Conservation (phyloP, 2,329 filamentous ascomycete species). For the Colletotrichum eleusines region DNA sequence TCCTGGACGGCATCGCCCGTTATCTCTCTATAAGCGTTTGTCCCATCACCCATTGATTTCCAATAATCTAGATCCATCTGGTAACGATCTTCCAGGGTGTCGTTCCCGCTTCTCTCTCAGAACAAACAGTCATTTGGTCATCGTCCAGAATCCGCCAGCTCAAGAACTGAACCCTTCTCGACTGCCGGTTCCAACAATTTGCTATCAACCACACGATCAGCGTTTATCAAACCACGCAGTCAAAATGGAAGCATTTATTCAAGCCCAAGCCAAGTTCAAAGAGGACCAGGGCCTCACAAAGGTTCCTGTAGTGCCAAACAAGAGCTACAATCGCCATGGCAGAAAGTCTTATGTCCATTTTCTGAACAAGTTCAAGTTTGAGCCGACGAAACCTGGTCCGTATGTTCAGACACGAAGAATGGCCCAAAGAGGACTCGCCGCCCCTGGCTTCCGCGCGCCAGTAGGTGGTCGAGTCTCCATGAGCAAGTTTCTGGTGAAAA, state of each 20-base stretch:
- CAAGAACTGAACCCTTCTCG: background rate
- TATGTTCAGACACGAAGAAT: slow-evolving; percentile 37
- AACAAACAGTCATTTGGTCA: slow-evolving; percentile 14
- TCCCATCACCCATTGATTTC: slow-evolving; percentile 14
- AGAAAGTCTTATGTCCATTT: slow-evolving; percentile 36
- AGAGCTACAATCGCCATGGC: slow-evolving; percentile 37
- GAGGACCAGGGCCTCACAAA: slow-evolving; percentile 29
- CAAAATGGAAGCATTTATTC: slow-evolving; percentile 26
- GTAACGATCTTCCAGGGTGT: slow-evolving; percentile 22
- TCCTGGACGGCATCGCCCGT: slow-evolving; percentile 4
- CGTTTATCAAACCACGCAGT: background rate
- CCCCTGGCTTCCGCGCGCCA: slow-evolving; percentile 29
- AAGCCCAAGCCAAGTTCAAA: slow-evolving; percentile 38
- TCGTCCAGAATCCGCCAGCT: background rate
- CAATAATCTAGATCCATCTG: background rate
- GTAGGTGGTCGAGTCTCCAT: slow-evolving; percentile 36
- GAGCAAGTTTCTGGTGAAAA: slow-evolving; percentile 32
- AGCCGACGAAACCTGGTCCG: slow-evolving; percentile 35
- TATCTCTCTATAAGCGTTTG: slow-evolving; percentile 10
- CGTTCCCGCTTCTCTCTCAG: background rate
- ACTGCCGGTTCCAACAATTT: background rate
- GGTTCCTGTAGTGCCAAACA: slow-evolving; percentile 21
- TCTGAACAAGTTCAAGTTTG: slow-evolving; percentile 40
- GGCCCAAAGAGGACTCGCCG: slow-evolving; percentile 38
- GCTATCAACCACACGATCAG: background rate